Evolutionary conservation across 2,329 filamentous ascomycete genomes (phyloP), one percentile per base, ranked within the genome.

Genomic region (Alternaria burnsii): DNA sequence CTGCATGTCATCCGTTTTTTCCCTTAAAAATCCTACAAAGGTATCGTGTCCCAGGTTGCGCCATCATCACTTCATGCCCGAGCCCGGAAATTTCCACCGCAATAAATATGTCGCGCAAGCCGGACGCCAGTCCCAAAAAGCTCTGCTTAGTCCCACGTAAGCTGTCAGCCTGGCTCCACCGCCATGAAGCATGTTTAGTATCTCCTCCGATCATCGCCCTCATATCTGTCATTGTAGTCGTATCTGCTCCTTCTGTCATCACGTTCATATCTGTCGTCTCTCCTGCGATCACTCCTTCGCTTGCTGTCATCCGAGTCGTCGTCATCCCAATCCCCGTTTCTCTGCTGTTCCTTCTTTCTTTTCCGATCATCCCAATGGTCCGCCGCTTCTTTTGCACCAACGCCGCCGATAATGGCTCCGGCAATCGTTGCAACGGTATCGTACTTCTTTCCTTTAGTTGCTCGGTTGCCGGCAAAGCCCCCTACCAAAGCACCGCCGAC

Each of bases 401-500:
- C 52, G 0, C 76, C 76, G 8, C 77, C 77, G 14, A 78, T 60
- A 5, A 79, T 70, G 11, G 77, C 77, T 3, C 76, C 75, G 7
- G 62, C 74, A 16, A 79, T 66, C 3, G 76, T 77, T 4, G 73
- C 69, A 28, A 72, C 59, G 2, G 69, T 73, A 30, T 76, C 69
- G 36, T 67, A 70, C 59, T 71, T 72, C 42, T 69, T 71, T 32
- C 71, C 66, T 52, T 72, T 71, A 46, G 69, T 66, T 2, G 50
- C 46, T 38, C 64, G 65, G 8, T 62, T 72, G 24, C 73, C 76
- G 3, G 74, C 58, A 6, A 78, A 42, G 0, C 77, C 77, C 18
- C 77, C 77, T 2, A 73, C 71, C 18, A 79, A 51, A 11, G 75
- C 76, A 3, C 77, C 77, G 30, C 75, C 67, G 1, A 78, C 60